Evolutionary conservation across 805 yeast species (phyloP).

Genomic region (Pachysolen tannophilus): DNA sequence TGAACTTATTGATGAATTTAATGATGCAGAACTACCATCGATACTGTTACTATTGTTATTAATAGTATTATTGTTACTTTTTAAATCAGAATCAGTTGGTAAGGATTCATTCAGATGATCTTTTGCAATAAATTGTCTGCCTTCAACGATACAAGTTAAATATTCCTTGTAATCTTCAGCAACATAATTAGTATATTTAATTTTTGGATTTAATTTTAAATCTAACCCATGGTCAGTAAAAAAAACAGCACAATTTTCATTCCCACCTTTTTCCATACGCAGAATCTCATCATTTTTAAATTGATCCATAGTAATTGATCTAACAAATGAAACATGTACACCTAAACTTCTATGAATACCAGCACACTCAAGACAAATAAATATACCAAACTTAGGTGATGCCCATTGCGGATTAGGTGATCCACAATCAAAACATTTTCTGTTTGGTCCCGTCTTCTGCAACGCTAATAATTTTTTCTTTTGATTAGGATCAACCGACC

Average conservation of each 20-base stretch:
- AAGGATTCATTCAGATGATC: constrained; percentile 45
- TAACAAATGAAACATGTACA: constrained; percentile 92
- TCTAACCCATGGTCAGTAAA: constrained; percentile 69
- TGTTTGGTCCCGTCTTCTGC: constrained; percentile 78
- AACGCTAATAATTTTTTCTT: constrained; percentile 70
- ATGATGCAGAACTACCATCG: constrained; percentile 3
- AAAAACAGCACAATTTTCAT: constrained; percentile 62
- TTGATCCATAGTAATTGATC: constrained; percentile 98
- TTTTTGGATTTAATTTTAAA: constrained; percentile 50
- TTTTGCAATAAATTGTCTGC: constrained; percentile 56
- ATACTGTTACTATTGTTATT: constrained; percentile 9
- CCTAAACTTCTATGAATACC: constrained; percentile 95
- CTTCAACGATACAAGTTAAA: constrained; percentile 69
- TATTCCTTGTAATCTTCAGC: constrained; percentile 93
- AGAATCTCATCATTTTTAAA: constrained; percentile 87
- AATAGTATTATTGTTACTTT: constrained; percentile 5
- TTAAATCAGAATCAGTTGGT: constrained; percentile 20
- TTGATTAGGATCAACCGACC: constrained; percentile 93
- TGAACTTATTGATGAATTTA: constrained; percentile 1
- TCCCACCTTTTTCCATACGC: constrained; percentile 94
- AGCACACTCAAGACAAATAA: constrained; percentile 96
- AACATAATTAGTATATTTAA: constrained; percentile 79
- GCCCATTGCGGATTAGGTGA: constrained; percentile 99
- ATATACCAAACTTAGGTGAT: constrained; percentile 94
- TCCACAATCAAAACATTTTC: constrained; percentile 85